Conservation (phyloP, 2,329 filamentous ascomycete genomes). For the Hypoxylon sp. region DNA sequence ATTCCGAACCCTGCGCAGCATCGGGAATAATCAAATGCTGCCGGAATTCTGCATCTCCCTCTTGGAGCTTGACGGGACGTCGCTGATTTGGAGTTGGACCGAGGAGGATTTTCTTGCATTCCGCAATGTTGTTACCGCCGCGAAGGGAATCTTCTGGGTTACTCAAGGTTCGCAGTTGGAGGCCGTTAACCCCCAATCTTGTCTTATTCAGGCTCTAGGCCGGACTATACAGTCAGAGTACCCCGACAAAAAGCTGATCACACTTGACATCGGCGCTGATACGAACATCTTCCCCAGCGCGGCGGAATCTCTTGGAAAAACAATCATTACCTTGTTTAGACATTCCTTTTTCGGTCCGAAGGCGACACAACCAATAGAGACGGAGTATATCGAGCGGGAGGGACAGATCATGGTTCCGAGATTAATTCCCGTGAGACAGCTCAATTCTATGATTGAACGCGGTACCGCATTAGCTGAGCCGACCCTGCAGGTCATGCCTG, state of each 20-base stretch:
- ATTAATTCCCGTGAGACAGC: constrained; percentile 56
- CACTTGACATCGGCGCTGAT: constrained; percentile 58
- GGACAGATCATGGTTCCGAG: constrained; percentile 62
- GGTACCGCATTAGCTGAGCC: constrained; percentile 31
- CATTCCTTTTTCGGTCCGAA: constrained; percentile 35
- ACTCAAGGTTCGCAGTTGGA: constrained; percentile 45
- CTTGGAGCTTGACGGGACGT: constrained; percentile 58
- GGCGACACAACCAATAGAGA: constrained; percentile 51
- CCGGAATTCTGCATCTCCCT: constrained; percentile 61
- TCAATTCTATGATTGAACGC: constrained; percentile 64
- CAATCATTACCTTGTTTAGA: constrained; percentile 50
- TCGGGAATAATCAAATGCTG: constrained; percentile 38
- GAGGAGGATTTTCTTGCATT: constrained; percentile 59
- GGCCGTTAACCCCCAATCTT: constrained; percentile 54
- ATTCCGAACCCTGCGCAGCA: constrained; percentile 33
- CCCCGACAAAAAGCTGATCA: constrained; percentile 59
- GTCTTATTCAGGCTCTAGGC: constrained; percentile 62
- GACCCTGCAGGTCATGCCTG: constrained; percentile 26
- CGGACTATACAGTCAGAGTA: constrained; percentile 67
- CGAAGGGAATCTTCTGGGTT: constrained; percentile 45
- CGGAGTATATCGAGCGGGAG: constrained; percentile 61
- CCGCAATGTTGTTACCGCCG: constrained; percentile 55
- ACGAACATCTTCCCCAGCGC: constrained; percentile 42
- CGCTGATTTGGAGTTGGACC: constrained; percentile 59
- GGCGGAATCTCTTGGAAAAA: constrained; percentile 26